Evolutionary conservation across 441 rosid species (phyloP), one percentile per base, ranked within the genome.

Genomic region (Jatropha multifida): DNA sequence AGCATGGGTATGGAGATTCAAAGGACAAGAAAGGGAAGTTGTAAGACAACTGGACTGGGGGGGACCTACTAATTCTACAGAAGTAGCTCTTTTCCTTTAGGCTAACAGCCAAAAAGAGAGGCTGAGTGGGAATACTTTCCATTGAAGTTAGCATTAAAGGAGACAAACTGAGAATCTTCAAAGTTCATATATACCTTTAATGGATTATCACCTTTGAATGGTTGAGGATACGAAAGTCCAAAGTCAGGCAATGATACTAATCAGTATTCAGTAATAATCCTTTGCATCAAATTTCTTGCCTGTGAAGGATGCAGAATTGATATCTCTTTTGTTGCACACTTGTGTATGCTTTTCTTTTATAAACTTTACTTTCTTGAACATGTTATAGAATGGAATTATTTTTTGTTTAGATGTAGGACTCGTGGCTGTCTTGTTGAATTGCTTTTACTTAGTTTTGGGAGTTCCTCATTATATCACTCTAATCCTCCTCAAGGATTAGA

Each of bases 121-220:
- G 59, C 65, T 52, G 76, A 41, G 75, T 72, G 69, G 55, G 85
- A 82, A 82, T 85, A 72, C 81, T 81, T 83, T 74, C 76, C 61
- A 68, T 74, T 37, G 77, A 80, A 81, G 81, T 72, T 72, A 65
- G 69, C 77, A 66, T 69, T 74, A 32, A 69, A 72, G 73, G 73
- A 72, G 64, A 65, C 71, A 79, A 79, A 73, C 71, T 60, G 73
- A 78, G 83, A 83, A 81, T 82, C 88, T 81, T 56, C 72, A 60
- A 74, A 63, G 75, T 74, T 79, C 74, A 67, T 60, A 26, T 73
- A 48, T 49, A 67, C 65, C 65, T 76, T 59, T 54, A 32, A 27
- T 63, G 64, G 68, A 26, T 69, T 54, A 12, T 69, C 64, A 59
- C 15, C 77, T 72, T 72, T 58, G 74, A 58, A 65, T 62, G 49